Evolutionary conservation across 2,329 filamentous ascomycete species (phyloP), one percentile per base, ranked within the genome.

Genomic region (Juglanconis juglandina): DNA sequence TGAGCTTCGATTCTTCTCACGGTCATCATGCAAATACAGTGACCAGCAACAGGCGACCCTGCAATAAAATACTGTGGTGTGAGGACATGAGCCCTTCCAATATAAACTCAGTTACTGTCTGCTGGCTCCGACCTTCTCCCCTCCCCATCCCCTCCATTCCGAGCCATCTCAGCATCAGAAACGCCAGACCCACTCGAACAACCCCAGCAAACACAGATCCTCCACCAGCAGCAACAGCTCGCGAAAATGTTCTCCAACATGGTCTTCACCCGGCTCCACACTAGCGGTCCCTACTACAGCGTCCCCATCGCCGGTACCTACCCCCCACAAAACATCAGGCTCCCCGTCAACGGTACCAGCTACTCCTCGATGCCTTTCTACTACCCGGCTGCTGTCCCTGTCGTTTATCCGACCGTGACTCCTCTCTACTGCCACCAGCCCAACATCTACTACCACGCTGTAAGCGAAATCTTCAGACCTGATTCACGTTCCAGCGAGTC

Each of bases 301-400:
- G 24, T 53, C 24, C 60, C 56, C 13, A 13, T 59, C 11, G 5
- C 56, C 9, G 52, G 52, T 24, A 56, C 56, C 9, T 52, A 37
- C 9, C 56, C 56, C 8, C 30, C 32, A n/a, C 13, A 41, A 8
- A 47, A 48, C 7, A 17, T 33, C 37, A 58, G 24, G 13, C 5
- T 59, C 8, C 60, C 60, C 13, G 56, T 62, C 56, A 55, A 49
- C 9, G 60, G 56, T 9, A 61, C 59, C 33, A 51, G 37, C 51
- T 9, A 37, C 17, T 33, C 24, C 55, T 14, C 51, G 52, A 9
- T 46, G n/a, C 41, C 10, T 17, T 14, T 34, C 51, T n/a, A 48
- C 55, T 48, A 55, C 9, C 53, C 42, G 3, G 33, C 9, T 8
- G 48, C 48, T 33, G 17, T 34, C 24, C 49, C 49, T 10, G 8